Evolutionary conservation across 2,329 filamentous ascomycete species (phyloP), one percentile per base, ranked within the genome.

Genomic region (Pyrenochaeta sp.): DNA sequence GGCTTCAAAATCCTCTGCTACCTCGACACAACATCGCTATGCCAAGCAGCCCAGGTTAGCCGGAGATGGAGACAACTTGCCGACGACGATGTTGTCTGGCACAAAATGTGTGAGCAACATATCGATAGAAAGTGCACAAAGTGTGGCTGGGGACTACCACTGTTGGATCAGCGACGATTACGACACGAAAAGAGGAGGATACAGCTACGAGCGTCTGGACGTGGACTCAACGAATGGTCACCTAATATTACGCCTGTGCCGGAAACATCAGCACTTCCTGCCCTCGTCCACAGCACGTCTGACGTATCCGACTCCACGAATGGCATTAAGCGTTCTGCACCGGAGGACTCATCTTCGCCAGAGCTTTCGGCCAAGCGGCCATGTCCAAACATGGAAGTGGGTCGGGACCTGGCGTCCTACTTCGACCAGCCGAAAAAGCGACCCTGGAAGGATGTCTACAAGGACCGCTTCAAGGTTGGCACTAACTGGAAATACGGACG

Each of bases 41-140:
- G 95, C 82, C 97, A 97, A 77, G 94, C 95, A 1, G 92, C 95
- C 0, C 93, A 97, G 77, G 95, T 99, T 54, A 97, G 92, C 75
- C 87, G 89, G 57, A 86, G 90, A 68, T 99, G 95, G 95, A 86
- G 92, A 61, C 87, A 87, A 56, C 82, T 99, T 40, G 94, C 95
- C n/a, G 95, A 98, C 70, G 94, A 97, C 73, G 94, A 99, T 76
- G 91, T 96, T 8, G 94, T 99, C 3, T 99, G 95, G 95, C 91
- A 97, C 74, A 91, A 90, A 64, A 97, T 98, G 93, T 99, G 95
- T 75, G 93, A 97, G 77, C 94, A 98, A 74, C 93, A 97, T 77
- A 96, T 97, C 68, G 92, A 96, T 75, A 85, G 92, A 59, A 96
- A 96, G 75, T 97, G 93, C 77, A 93, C 89, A 58, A 96, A 95